Percentiles rank a stretch among this genome's conserved stretches.
These are phyloP conservation scores for Diaporthe sp. DNA, from an alignment of 2,329 filamentous ascomycete species.

Conservation along the genomic window DNA sequence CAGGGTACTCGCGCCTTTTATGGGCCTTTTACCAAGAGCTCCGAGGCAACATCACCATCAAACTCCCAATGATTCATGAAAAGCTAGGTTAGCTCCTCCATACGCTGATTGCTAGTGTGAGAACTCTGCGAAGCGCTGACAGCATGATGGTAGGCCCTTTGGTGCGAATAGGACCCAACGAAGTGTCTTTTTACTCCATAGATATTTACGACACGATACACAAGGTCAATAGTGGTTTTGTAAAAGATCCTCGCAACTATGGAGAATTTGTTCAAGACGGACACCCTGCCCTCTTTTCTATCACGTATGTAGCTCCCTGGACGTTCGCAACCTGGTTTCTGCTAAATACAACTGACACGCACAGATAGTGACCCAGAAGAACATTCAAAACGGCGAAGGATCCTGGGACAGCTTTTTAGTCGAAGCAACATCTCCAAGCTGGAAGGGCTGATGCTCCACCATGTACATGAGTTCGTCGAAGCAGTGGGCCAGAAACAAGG, in stretches of 20 bases:
- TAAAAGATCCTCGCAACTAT: constrained; percentile 42
- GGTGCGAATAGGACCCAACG: constrained; percentile 39
- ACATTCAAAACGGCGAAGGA: constrained; percentile 42
- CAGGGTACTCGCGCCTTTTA: constrained; percentile 38
- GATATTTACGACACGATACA: constrained; percentile 41
- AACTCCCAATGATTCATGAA: constrained; percentile 40
- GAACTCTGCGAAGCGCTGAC: too few species aligned
- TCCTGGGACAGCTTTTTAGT: constrained; percentile 44
- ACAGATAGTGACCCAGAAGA: constrained; percentile 38
- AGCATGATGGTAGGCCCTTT: constrained; percentile 35
- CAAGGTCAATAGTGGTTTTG: constrained; percentile 40
- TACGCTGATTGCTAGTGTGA: too few species aligned
- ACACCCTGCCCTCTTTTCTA: constrained; percentile 42
- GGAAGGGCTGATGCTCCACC: constrained; percentile 40
- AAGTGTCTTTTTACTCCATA: constrained; percentile 42
- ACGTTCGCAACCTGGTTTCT: too few species aligned
- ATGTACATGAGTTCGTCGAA: constrained; percentile 37
- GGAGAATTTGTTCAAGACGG: constrained; percentile 43
- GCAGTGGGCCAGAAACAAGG: not conserved
- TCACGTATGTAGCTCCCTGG: constrained; percentile 36
- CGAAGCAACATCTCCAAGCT: constrained; percentile 41
- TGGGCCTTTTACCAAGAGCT: constrained; percentile 41
- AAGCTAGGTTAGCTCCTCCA: constrained; percentile 30
- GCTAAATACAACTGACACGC: constrained; percentile 28
- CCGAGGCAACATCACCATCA: constrained; percentile 37